Conservation (phyloP, 2,329 filamentous ascomycete genomes). For the Clarireedia homoeocarpa region DNA sequence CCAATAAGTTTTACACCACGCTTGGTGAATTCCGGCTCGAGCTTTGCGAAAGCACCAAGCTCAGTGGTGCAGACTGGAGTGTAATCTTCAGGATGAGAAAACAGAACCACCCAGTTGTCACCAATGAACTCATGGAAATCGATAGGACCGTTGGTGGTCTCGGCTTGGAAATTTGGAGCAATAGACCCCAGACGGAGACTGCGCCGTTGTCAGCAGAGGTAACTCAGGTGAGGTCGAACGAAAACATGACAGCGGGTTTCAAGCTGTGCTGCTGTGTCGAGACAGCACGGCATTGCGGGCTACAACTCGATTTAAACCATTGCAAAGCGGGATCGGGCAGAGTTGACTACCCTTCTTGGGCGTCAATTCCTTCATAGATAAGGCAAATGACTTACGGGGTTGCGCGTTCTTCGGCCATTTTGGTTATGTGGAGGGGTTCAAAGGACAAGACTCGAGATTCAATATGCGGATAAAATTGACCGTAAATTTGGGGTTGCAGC, state of each 20-base stretch:
- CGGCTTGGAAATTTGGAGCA: constrained; percentile 77
- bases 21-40: constrained; percentile 81
- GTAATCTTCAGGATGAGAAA: constrained; percentile 84
- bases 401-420: constrained; percentile 15
- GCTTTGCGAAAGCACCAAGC: constrained; percentile 84
- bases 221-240: too few species aligned
- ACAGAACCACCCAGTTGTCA: constrained; percentile 73
- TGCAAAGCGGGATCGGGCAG: too few species aligned
- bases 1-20: constrained; percentile 88
- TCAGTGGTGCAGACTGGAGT: constrained; percentile 95
- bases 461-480: neutral
- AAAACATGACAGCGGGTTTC: neutral
- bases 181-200: constrained; percentile 57
- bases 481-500: neutral
- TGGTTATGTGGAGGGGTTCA: constrained; percentile 1
- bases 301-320: too few species aligned
- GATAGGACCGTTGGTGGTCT: constrained; percentile 70
- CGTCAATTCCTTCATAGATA: neutral
- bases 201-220: neutral
- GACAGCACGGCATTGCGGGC: neutral
- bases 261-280: neutral
- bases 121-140: constrained; percentile 78
- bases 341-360: too few species aligned
- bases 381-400: constrained; percentile 13
- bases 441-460: neutral